A percentile compares a stretch with the other conserved stretches of the same genome.
Evolutionary conservation across 1,139 yeast genomes (phyloP).

Genomic region (Geotrichum phurueaensis): DNA sequence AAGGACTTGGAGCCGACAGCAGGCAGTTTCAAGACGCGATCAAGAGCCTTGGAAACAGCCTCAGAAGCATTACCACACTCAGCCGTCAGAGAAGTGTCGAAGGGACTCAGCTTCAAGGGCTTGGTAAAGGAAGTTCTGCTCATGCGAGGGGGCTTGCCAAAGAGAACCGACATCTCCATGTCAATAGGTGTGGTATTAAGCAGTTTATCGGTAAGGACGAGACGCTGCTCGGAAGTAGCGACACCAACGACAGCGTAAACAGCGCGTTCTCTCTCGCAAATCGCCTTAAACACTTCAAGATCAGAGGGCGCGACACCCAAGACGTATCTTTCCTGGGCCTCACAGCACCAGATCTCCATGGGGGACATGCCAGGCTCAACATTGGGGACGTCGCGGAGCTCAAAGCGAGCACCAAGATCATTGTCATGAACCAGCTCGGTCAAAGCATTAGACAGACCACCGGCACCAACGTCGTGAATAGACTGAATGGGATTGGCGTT

Average conservation of each 20-base stretch:
- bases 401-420: slow-evolving; percentile 88
- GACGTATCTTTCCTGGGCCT: slow-evolving; percentile 97
- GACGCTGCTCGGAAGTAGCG: slow-evolving; percentile 81
- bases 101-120: slow-evolving; percentile 52
- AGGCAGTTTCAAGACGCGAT: slow-evolving; percentile 82
- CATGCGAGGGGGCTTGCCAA: slow-evolving; percentile 97
- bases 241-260: slow-evolving; percentile 93
- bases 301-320: slow-evolving; percentile 84
- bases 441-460: slow-evolving; percentile 94
- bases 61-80: slow-evolving; percentile 18
- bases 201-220: slow-evolving; percentile 73
- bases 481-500: slow-evolving; percentile 82
- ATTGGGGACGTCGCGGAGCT: slow-evolving; percentile 82
- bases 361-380: slow-evolving; percentile 99
- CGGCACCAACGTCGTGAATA: slow-evolving; percentile 99
- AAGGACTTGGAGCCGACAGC: slow-evolving; percentile 94
- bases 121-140: slow-evolving; percentile 68
- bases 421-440: slow-evolving; percentile 98
- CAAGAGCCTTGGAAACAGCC: slow-evolving; percentile 45
- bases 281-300: slow-evolving; percentile 60
- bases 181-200: slow-evolving; percentile 83
- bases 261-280: slow-evolving; percentile 94
- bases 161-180: slow-evolving; percentile 91
- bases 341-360: slow-evolving; percentile 99
- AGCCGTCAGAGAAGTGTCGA: slow-evolving; percentile 36